Percentiles rank a stretch among this genome's conserved stretches.
These are phyloP conservation scores for Cyberlindnera mrakii DNA, from an alignment of 805 yeast genomes.

Conservation along the genomic window DNA sequence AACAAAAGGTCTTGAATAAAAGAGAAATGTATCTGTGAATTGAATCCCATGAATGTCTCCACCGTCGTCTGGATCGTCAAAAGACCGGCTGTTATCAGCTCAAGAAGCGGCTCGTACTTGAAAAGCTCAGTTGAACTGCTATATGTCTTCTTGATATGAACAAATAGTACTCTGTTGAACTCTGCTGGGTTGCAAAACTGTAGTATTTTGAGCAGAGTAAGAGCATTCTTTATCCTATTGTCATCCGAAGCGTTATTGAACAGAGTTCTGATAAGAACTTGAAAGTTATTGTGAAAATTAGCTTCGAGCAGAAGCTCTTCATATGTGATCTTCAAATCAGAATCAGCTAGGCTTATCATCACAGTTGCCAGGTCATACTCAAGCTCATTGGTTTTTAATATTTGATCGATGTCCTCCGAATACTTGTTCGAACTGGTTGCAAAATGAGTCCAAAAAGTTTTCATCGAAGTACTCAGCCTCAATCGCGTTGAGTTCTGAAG, in stretches of 20 bases:
- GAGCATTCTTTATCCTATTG: constrained; percentile 3
- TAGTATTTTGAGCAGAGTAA: constrained; percentile 19
- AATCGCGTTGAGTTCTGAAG: constrained; percentile 5
- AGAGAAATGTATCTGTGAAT: constrained; percentile 13
- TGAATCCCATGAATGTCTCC: constrained; percentile 25
- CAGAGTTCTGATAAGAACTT: constrained; percentile 14
- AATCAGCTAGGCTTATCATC: not conserved
- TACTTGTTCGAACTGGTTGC: not conserved
- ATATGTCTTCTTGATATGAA: constrained; percentile 24
- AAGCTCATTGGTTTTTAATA: constrained; percentile 1
- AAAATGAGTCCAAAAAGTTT: constrained; percentile 4
- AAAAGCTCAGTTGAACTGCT: constrained; percentile 26
- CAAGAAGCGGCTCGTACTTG: constrained; percentile 31
- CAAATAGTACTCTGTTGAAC: constrained; percentile 20
- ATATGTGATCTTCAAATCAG: constrained; percentile 4
- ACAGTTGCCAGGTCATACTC: constrained; percentile 1
- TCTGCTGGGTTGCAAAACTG: constrained; percentile 19
- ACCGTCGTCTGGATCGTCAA: constrained; percentile 28
- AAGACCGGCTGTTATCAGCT: constrained; percentile 32
- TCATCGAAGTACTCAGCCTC: constrained; percentile 4
- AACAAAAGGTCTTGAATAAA: constrained; percentile 20
- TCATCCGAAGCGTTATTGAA: constrained; percentile 12
- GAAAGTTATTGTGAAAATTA: constrained; percentile 18
- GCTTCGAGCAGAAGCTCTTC: constrained; percentile 11
- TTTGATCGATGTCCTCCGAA: constrained; percentile 3